phyloP scores from a whole-genome alignment of 768 basidiomycete species.

The Nidularia pulvinata region DNA sequence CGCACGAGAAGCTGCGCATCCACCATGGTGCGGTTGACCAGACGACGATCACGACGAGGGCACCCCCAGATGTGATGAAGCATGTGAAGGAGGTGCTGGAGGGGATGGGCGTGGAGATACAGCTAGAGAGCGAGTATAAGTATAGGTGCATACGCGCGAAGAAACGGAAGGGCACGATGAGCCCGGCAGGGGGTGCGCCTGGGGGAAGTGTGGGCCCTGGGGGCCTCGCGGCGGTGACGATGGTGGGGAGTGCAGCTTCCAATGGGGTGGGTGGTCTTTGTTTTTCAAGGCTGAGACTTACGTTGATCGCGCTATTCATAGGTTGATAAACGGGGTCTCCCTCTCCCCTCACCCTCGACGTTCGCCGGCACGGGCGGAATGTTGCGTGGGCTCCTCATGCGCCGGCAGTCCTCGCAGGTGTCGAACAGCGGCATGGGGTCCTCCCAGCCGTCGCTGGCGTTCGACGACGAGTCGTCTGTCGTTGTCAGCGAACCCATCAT shows the following conservation, averaged over 20 bases:
- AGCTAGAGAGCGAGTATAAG: conserved; percentile 89
- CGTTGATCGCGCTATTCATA: conserved; percentile 22
- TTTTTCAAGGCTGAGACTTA: background rate
- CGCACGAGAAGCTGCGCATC: conserved; percentile 57
- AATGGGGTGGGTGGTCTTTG: conserved; percentile 69
- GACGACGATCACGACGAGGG: conserved; percentile 80
- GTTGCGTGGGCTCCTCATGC: conserved; percentile 87
- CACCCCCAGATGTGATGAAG: conserved; percentile 86
- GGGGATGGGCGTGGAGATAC: conserved; percentile 90
- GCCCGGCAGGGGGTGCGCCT: conserved; percentile 18
- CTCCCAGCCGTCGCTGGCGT: conserved; percentile 40
- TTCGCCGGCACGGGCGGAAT: conserved; percentile 74
- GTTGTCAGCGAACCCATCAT: conserved; percentile 39
- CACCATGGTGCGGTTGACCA: conserved; percentile 95
- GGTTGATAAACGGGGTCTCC: conserved; percentile 91
- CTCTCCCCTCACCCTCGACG: conserved; percentile 75
- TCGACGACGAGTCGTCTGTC: conserved; percentile 48
- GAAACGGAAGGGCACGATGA: conserved; percentile 51
- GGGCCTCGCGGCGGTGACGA: conserved; percentile 72
- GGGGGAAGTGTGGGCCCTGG: conserved; percentile 13
- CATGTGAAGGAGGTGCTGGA: conserved; percentile 81
- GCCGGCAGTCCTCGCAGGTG: conserved; percentile 88
- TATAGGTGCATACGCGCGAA: conserved; percentile 83
- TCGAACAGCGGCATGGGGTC: conserved; percentile 37
- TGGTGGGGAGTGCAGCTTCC: conserved; percentile 81